Percentiles rank a stretch among this genome's conserved stretches.
These are phyloP conservation scores for Carpinus viminea DNA, from an alignment of 306 rosid genomes.

Conservation along the genomic window DNA sequence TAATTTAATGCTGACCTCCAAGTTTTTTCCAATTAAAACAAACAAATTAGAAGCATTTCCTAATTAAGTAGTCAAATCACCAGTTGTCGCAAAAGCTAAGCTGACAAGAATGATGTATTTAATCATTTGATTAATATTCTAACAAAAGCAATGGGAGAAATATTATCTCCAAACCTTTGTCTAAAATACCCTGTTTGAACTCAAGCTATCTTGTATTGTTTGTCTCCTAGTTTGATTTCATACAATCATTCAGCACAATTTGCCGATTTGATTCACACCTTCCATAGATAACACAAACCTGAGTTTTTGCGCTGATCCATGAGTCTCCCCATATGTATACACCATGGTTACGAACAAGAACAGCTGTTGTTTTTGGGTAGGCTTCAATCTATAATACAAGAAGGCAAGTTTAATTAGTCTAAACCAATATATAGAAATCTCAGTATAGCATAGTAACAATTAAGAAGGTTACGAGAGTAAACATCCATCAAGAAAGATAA, in stretches of 20 bases:
- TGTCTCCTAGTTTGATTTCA: not conserved
- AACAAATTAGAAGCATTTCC: no score
- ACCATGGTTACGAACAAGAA: slow-evolving; percentile 98
- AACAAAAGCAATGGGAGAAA: no score
- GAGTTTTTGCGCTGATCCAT: slow-evolving; percentile 94
- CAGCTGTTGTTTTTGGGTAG: slow-evolving; percentile 95
- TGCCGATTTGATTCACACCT: not conserved
- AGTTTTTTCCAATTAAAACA: no score
- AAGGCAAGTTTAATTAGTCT: slow-evolving; percentile 17
- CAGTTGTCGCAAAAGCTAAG: no score
- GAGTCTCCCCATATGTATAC: slow-evolving; percentile 94
- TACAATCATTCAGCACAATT: not conserved
- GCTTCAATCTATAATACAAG: slow-evolving; percentile 66
- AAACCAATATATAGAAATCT: not conserved
- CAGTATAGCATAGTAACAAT: not conserved
- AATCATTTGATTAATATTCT: no score
- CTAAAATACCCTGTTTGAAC: no score
- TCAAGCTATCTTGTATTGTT: not conserved
- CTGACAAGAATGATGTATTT: no score
- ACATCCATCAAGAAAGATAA: slow-evolving; percentile 13
- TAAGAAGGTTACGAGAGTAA: not conserved
- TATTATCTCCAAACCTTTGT: no score
- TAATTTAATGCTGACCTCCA: no score
- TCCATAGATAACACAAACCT: slow-evolving; percentile 52
- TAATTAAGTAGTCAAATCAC: no score